Base-by-base conservation (phyloP, 805 yeast genomes). In the Barnettozyma pratensis region DNA sequence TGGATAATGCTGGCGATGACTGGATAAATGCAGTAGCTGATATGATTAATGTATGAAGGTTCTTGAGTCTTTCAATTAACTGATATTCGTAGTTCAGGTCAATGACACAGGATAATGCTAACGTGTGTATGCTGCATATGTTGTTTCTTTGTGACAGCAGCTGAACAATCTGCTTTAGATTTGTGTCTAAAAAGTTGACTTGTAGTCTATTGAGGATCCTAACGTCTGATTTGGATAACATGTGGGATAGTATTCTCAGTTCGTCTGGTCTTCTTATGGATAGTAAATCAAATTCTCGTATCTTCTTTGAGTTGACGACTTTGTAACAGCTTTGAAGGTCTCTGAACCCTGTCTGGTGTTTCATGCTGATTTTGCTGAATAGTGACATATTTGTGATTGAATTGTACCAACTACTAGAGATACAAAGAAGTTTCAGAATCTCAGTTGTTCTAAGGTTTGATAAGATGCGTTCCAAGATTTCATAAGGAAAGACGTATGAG, bases 191-290 rank as follows among this genome's bases (percentile, higher is more conserved):
- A 38, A 61, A 54, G 2, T 42, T 47, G 14, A 59, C 8, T 7
- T 53, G 56, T 10, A 61, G 40, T 1, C 42, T 29, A 2, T 46
- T 54, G 7, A n/a, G 38, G 6, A 59, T 43, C 7, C 19, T 6
- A 1, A 57, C 7, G 4, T 36, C 28, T 0, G 55, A 44, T 32
- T 49, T 54, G 1, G 47, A 25, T 2, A 54, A 34, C 3, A 57
- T 39, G 1, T 41, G 47, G 6, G 50, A 50, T 5, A 59, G 19
- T 1, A 57, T 44, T n/a, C 48, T 52, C 25, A 46, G 41, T 41
- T 59, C 65, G 26, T 60, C 65, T 4, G 54, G 32, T 12, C 55
- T 32, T 30, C 55, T 50, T 12, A 55, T 46, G 0, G 63, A 55
- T 2, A 48, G 47, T 4, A 58, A 31, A 12, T 37, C 37, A 3